Evolutionary conservation across 345 rosid genomes (phyloP).

Genomic region (Hypericum androsaemum): DNA sequence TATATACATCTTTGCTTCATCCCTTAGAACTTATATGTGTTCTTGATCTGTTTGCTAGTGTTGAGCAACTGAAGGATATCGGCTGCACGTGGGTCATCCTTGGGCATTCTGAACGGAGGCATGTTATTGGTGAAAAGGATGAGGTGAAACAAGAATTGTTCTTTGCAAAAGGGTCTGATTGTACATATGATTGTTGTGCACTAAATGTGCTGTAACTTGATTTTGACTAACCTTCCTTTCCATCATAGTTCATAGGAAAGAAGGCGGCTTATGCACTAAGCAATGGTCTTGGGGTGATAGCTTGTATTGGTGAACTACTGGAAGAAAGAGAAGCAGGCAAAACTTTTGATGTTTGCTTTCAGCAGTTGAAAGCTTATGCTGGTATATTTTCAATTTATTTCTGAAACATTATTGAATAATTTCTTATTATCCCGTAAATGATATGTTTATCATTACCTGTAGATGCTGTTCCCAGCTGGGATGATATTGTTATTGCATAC

Average conservation of each 20-base stretch:
- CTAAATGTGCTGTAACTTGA: not conserved
- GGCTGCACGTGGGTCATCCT: slow-evolving; percentile 98
- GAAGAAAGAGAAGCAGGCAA: slow-evolving; percentile 95
- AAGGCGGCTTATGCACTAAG: slow-evolving; percentile 88
- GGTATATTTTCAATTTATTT: slow-evolving; percentile 23
- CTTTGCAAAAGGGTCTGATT: not conserved
- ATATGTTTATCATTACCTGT: slow-evolving; percentile 9
- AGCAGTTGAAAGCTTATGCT: slow-evolving; percentile 80
- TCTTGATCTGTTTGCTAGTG: slow-evolving; percentile 33
- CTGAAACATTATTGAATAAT: too few species aligned
- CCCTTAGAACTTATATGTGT: not conserved
- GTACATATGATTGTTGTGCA: not conserved
- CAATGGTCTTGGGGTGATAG: slow-evolving; percentile 85
- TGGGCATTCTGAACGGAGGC: slow-evolving; percentile 97
- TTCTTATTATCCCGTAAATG: too few species aligned
- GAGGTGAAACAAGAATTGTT: slow-evolving; percentile 36
- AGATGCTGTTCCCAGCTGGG: slow-evolving; percentile 95
- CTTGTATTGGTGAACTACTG: slow-evolving; percentile 83
- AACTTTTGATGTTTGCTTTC: slow-evolving; percentile 88
- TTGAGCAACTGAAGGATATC: slow-evolving; percentile 79
- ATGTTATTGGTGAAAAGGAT: slow-evolving; percentile 80
- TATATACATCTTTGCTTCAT: too few species aligned
- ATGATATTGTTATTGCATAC: slow-evolving; percentile 76
- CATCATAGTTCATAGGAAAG: slow-evolving; percentile 79
- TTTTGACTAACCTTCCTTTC: slow-evolving; percentile 11